Evolutionary conservation across 495 filamentous ascomycete genomes (phyloP), one percentile per base, ranked within the genome.

Genomic region (Pseudoneurospora amorphoporcata): DNA sequence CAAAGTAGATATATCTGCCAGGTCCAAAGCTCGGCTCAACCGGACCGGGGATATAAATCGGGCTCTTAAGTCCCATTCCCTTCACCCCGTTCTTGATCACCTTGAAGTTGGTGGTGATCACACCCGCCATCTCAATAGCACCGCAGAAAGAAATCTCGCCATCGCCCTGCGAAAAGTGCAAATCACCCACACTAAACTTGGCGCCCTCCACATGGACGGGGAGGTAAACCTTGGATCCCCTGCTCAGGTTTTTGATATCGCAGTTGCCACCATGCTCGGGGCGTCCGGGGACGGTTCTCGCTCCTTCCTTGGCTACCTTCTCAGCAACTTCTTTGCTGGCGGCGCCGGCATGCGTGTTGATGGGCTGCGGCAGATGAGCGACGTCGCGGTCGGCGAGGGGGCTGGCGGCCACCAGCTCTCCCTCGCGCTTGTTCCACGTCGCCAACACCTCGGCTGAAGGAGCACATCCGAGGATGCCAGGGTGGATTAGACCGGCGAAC

Each of bases 91-190:
- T 86, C 82, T 95, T 95, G 85, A 98, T 89, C 12, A 98, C 90
- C 68, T 86, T 89, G 84, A 97, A 92, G 78, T 97, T 97, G 76
- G 97, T 84, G 3, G 95, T 98, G 74, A 98, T 96, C 17, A 94
- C 82, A 23, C 95, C 95, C 0, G 94, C 92, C 93, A 98, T 98
- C 79, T 98, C 95, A 73, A 98, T 98, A 10, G 94, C 95, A 16
- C 95, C 95, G 77, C 95, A 98, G 82, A 98, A 98, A 0, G 90
- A 93, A 69, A 98, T 97, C 80, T 98, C 95, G 5, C 95, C 95
- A 78, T 97, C 94, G 32, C 94, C 93, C 80, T 97, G 89, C 0
- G 88, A 92, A 83, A 97, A 97, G 79, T 97, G 94, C 32, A 97
- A 83, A 79, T 98, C 94, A 17, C 94, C 95, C 10, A 98, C 95